Evolutionary conservation across 2,329 filamentous ascomycete genomes (phyloP).

Genomic region (Ceratocystis lukuohia): DNA sequence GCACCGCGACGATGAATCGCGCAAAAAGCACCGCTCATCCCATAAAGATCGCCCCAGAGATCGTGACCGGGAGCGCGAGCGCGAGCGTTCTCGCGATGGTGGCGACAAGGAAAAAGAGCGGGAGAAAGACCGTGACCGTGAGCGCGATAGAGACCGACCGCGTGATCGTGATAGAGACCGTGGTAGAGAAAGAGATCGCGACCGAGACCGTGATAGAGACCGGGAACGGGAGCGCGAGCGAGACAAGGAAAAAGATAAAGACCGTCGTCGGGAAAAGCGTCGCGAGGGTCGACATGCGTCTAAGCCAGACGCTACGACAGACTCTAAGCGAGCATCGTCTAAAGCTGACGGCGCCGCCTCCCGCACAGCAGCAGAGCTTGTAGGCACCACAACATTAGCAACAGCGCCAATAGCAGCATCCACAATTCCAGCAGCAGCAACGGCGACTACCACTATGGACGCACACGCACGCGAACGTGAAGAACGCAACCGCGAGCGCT

Average conservation of each 20-base stretch:
- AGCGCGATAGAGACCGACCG: constrained; percentile 20
- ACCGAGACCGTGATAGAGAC: constrained; percentile 23
- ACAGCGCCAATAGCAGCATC: constrained; percentile 24
- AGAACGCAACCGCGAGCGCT: constrained; percentile 49
- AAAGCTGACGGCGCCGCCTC: constrained; percentile 1
- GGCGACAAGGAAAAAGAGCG: constrained; percentile 21
- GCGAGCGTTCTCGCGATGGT: constrained; percentile 30
- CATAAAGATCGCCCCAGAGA: constrained; percentile 33
- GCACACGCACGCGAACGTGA: constrained; percentile 59
- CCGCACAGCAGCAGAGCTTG: neutral
- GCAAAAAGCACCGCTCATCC: constrained; percentile 30
- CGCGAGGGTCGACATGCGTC: constrained; percentile 31
- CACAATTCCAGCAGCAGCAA: constrained; percentile 27
- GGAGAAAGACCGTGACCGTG: constrained; percentile 26
- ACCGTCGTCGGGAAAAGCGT: constrained; percentile 25
- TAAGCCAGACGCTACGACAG: constrained; percentile 21
- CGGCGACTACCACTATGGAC: constrained; percentile 30
- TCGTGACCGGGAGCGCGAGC: constrained; percentile 28
- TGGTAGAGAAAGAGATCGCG: constrained; percentile 27
- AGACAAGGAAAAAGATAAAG: constrained; percentile 28
- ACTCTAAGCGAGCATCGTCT: neutral
- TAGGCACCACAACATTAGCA: neutral
- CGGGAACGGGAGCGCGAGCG: constrained; percentile 26
- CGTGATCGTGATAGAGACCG: constrained; percentile 29
- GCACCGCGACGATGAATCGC: constrained; percentile 34